These are phyloP conservation scores for Asterophora parasitica DNA, from an alignment of 768 basidiomycete species.

Conservation along the genomic window DNA sequence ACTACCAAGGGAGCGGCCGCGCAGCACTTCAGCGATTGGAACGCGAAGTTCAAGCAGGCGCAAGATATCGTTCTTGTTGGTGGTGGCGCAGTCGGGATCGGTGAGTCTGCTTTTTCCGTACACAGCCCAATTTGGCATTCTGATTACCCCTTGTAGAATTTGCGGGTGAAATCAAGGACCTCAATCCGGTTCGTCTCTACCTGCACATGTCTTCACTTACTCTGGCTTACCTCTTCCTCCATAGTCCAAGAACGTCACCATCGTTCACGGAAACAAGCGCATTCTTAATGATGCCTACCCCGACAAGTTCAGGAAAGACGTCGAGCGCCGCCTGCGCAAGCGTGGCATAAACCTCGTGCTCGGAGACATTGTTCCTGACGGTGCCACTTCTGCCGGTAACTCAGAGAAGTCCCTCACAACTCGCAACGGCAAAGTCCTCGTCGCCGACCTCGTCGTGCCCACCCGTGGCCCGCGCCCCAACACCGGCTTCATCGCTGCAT, in stretches of 20 bases:
- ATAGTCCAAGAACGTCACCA: slow-evolving; percentile 49
- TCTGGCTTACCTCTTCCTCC: slow-evolving; percentile 23
- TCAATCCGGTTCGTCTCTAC: slow-evolving; percentile 29
- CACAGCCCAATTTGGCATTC: neutral
- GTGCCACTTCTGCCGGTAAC: slow-evolving; percentile 31
- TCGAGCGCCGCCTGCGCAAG: slow-evolving; percentile 35
- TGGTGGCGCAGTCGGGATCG: slow-evolving; percentile 52
- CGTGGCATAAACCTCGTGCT: slow-evolving; percentile 49
- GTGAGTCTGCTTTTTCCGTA: slow-evolving; percentile 19
- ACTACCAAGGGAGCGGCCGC: slow-evolving; percentile 23
- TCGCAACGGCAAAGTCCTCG: slow-evolving; percentile 42
- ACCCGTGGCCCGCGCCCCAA: slow-evolving; percentile 42
- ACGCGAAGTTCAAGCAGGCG: slow-evolving; percentile 32
- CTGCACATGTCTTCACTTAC: slow-evolving; percentile 18
- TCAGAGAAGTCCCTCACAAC: slow-evolving; percentile 39
- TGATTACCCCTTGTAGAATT: slow-evolving; percentile 24
- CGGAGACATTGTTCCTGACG: slow-evolving; percentile 42
- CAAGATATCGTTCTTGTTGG: slow-evolving; percentile 48
- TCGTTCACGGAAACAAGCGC: slow-evolving; percentile 51
- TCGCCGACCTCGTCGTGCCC: slow-evolving; percentile 56
- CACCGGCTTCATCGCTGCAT: slow-evolving; percentile 43
- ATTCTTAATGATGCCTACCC: slow-evolving; percentile 58
- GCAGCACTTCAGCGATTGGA: slow-evolving; percentile 24
- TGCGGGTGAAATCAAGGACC: slow-evolving; percentile 39
- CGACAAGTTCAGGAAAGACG: slow-evolving; percentile 42